Base-by-base conservation (phyloP, 1,284 basidiomycete species). In the Malassezia equina region DNA sequence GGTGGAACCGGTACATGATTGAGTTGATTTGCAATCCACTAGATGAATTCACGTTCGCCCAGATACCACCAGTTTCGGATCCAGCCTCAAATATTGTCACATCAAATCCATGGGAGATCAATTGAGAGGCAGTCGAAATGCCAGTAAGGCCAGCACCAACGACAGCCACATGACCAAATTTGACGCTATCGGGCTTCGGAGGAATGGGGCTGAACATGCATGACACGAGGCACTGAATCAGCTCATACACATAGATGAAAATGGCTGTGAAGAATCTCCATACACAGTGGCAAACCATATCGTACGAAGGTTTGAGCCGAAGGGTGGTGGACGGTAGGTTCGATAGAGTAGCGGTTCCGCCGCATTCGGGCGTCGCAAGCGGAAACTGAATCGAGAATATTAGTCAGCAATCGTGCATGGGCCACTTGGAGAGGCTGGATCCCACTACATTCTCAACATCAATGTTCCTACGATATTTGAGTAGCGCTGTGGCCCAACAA, bases 1-100 rank as follows among this genome's bases (percentile, higher is more conserved):
- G 71, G 42, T 69, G 67, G 59, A 66, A 73, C 49, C 70, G 65
- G 46, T 67, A 69, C 32, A 82, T 70, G 25, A 83, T 58, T 8
- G 80, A 81, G 68, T 82, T 83, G 58, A 84, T 79, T 69, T 84
- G 83, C 0, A 84, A 75, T 7, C 81, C 80, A 0, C 80, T 81
- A 0, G 82, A 82, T 7, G 73, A 76, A 68, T 83, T 84, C 45
- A 83, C 82, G 43, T 80, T 78, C 0, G 80, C 74, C 83, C 83
- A 84, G 42, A 84, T 82, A 0, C 82, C 82, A 23, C 75, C 75
- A 28, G 73, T 57, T 77, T 67, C 60, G 4, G 61, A 46, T 31
- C 52, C 47, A n/a, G 52, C 61, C 31, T 76, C 75, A 39, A 76
- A 76, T 56, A 76, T 65, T 23, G 68, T 69, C 9, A 76, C 74